Base-by-base conservation (phyloP, 2,329 filamentous ascomycete genomes). In the Escovopsis sp. region DNA sequence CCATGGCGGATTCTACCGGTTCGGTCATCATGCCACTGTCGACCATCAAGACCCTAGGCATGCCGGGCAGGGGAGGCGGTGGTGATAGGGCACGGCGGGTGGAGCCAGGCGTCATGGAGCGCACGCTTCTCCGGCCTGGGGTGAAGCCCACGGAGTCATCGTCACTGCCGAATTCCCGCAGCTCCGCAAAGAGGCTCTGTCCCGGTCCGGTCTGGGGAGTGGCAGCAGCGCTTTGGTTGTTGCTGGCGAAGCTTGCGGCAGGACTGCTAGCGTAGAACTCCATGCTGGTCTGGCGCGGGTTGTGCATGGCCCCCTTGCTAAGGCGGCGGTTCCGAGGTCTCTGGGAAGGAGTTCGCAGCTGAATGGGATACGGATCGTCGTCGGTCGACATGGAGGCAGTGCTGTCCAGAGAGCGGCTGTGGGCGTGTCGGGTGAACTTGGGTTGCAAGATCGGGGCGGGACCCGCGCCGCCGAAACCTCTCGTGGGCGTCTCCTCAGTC, bases 171-270 rank as follows among this genome's bases (percentile, higher is more conserved):
- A 94, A 63, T 44, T 85, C 83, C 35, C 81, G 84, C 29, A 98
- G 69, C 56, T 98, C 90, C 28, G 86, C 86, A 53, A 90, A 93
- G 34, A 98, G 65, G 49, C 81, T 96, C 61, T 94, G 83, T 13
- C 73, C 58, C 29, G 57, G 83, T 13, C 73, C 58, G 30, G 57
- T 31, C 55, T 68, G 60, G 9, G 71, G 63, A 3, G 68, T 72
- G 31, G 60, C 61, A 23, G 43, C 55, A 42, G 62, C 68, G 45
- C 63, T 25, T 11, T 25, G 21, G 21, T 25, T 25, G 21, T 25
- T 25, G 40, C 61, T 65, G 14, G 56, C 60, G 42, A 68, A 64
- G 49, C 71, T 74, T 33, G 66, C 65, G 14, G 66, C 64, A n/a
- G 72, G 75, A 41, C 75, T 80, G 49, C 70, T 68, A 30, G 66